Base-by-base conservation (phyloP, 768 basidiomycete genomes). In the Lactifluus volemus region DNA sequence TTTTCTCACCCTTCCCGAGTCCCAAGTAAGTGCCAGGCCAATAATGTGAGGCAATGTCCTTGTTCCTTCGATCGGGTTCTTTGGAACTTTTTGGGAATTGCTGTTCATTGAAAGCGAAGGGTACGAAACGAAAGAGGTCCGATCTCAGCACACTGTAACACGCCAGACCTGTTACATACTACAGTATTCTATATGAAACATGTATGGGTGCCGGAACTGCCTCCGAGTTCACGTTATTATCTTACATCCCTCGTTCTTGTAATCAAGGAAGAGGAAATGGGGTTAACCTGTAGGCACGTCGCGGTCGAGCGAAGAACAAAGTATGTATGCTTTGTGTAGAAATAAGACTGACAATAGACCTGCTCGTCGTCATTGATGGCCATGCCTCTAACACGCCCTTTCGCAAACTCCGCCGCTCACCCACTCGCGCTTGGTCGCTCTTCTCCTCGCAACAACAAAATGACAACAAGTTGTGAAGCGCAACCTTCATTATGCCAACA, bases 401-500 rank as follows among this genome's bases (percentile, higher is more conserved):
- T 53, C 41, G 25, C 17, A 36, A 41, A 49, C 39, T 38, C 50
- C 44, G 36, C 36, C 50, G 45, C 11, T 15, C 12, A 15, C 19
- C 49, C 48, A 32, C 38, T 30, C 8, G 49, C 36, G 36, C 44
- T 19, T 52, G 38, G 50, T 61, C 45, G 30, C 39, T 49, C 48
- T 44, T 50, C 21, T n/a, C 29, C 34, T 44, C 36, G 53, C 53
- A 49, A 60, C 60, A 34, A 44, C 25, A 19, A 39, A 49, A 48
- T 36, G 30, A 49, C 32, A 10, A 55, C 47, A 47, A 53, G 29
- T 10, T 30, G 54, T 12, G 14, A 10, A 7, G 15, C 17, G 42
- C 41, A 44, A 17, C 5, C 41, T 59, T 49, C 12, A 45, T 58
- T 53, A 64, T 44, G 67, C 63, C 44, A 74, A 60, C 19, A 74